Base-by-base conservation (phyloP, 2,329 filamentous ascomycete genomes). In the Cryphonectria radicalis region DNA sequence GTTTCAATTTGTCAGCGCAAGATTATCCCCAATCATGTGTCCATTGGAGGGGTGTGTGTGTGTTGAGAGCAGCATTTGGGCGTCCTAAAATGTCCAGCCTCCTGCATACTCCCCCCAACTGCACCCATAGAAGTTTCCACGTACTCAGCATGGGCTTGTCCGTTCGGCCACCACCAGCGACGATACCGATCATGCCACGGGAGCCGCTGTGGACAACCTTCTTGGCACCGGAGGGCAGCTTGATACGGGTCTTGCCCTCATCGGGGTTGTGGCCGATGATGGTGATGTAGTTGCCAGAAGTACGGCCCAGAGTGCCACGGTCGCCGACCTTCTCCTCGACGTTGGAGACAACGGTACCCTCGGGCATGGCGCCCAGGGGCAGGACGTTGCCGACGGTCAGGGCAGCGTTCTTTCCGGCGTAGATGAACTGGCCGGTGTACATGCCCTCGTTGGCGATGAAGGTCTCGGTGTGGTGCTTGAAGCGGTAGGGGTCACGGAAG, bases 371-470 rank as follows among this genome's bases (percentile, higher is more conserved):
- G 83, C 91, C 90, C 79, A 99, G 91, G 77, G 96, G 96, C 76
- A 99, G 93, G 83, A 99, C 87, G 90, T 99, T 99, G 86, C 96
- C 96, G 85, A 99, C 92, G 82, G 93, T 98, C 82, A 99, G 91
- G 78, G 92, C 89, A 81, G 96, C 96, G 88, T 97, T 96, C 94
- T 99, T 99, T 84, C 96, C 96, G 83, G 95, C 96, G 88, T 99
- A 99, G 92, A 99, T 94, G 91, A 99, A 99, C 87, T 99, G 96
- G 84, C 96, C 96, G 78, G 96, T 98, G 93, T 98, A 99, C 95
- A 98, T 98, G 89, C 96, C 96, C 90, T 98, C 96, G 88, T 98
- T 99, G 87, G 96, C 96, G 83, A 99, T 99, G 92, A 99, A 98
- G 79, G 96, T 99, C 92, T 99, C 95, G 85, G 92, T 95, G 84